A percentile compares a stretch with the other conserved stretches of the same genome.
These are phyloP conservation scores for Pholiota molesta DNA, from an alignment of 768 basidiomycete genomes.

Conservation along the genomic window DNA sequence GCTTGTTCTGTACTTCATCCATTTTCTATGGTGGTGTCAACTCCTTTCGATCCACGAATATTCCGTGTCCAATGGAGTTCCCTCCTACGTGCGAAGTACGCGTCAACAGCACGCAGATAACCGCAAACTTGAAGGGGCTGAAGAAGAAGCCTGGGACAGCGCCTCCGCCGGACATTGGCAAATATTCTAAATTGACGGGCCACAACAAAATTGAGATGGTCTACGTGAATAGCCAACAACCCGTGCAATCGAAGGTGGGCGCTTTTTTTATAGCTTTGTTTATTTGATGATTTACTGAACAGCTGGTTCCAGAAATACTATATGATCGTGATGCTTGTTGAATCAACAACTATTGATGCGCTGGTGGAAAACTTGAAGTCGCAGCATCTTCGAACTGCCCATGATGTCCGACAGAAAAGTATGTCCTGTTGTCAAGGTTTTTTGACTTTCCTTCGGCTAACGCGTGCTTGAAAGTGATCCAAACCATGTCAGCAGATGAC, in stretches of 20 bases:
- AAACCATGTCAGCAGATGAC: constrained; percentile 70
- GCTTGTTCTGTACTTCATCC: constrained; percentile 88
- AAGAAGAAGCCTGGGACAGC: constrained; percentile 96
- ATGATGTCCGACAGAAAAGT: constrained; percentile 74
- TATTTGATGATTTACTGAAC: constrained; percentile 4
- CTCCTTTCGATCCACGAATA: constrained; percentile 53
- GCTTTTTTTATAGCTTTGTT: background rate
- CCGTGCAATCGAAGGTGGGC: constrained; percentile 69
- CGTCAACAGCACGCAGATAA: constrained; percentile 70
- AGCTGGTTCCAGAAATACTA: constrained; percentile 73
- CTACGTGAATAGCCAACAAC: constrained; percentile 87
- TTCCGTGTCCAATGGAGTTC: constrained; percentile 84
- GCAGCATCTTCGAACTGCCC: constrained; percentile 63
- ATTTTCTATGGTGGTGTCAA: constrained; percentile 60
- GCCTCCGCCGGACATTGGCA: constrained; percentile 76
- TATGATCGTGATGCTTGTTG: constrained; percentile 82
- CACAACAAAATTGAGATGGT: constrained; percentile 83
- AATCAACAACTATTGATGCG: constrained; percentile 69
- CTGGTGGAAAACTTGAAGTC: constrained; percentile 72
- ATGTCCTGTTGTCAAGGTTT: constrained; percentile 22
- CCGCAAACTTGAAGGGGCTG: constrained; percentile 83
- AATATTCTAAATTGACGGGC: constrained; percentile 41
- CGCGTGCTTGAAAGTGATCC: constrained; percentile 50
- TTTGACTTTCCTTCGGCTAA: background rate
- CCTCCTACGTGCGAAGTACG: constrained; percentile 91